phyloP scores from a whole-genome alignment of 108 stramenopile genomes.

The Pseudonitzschia multiseries region DNA sequence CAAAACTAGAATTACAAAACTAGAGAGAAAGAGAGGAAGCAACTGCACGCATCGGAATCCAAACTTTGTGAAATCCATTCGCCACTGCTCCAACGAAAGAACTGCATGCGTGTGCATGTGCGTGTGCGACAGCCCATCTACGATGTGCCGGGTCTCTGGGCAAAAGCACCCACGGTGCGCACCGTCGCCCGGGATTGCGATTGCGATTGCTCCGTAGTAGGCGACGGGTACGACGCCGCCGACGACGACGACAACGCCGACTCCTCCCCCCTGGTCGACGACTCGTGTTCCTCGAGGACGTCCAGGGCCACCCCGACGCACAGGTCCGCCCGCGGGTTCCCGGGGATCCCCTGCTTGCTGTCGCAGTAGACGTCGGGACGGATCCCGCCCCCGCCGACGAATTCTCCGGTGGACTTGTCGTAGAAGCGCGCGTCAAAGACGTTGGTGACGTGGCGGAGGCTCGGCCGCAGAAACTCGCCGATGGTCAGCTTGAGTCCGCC shows the following conservation, averaged over 20 bases:
- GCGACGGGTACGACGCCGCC: neutral
- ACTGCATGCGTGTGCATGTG: no score
- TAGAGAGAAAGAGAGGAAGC: no score
- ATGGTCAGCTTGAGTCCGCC: constrained; percentile 82
- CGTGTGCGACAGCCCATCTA: no score
- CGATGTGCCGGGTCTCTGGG: no score
- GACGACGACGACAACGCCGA: neutral
- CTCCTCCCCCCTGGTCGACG: neutral
- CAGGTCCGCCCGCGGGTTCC: constrained; percentile 73
- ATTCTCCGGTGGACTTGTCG: constrained; percentile 23
- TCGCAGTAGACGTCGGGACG: constrained; percentile 66
- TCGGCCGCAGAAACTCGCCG: constrained; percentile 81
- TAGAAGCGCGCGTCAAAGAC: constrained; percentile 64
- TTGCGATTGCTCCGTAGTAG: no score
- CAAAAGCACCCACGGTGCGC: no score
- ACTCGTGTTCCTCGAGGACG: constrained; percentile 52
- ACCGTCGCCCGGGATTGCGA: no score
- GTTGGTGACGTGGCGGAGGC: constrained; percentile 73
- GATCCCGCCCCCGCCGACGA: constrained; percentile 60
- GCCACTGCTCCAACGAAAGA: no score
- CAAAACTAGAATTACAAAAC: no score
- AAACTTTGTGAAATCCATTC: no score
- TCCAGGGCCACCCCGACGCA: constrained; percentile 81
- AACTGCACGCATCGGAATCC: no score
- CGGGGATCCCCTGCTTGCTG: constrained; percentile 74